These are phyloP conservation scores for Trichoderma orchidacearum DNA, from an alignment of 495 filamentous ascomycete species.

Conservation along the genomic window DNA sequence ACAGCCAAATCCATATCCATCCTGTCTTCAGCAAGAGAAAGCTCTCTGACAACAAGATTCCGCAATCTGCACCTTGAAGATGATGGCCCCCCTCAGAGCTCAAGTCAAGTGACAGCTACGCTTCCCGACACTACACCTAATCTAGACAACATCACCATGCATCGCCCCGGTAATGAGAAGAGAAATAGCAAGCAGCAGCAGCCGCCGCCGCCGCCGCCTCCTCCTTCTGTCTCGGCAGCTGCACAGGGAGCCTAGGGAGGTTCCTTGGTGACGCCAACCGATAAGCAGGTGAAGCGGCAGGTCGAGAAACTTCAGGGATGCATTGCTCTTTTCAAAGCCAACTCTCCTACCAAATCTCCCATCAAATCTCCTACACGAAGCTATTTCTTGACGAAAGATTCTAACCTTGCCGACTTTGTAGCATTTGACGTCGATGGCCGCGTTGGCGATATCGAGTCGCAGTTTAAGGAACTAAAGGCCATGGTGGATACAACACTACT, in stretches of 20 bases:
- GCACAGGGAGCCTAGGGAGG: conserved; percentile 14
- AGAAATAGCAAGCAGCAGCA: neutral
- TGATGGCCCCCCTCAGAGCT: conserved; percentile 2
- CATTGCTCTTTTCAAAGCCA: neutral
- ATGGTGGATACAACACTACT: conserved; percentile 47
- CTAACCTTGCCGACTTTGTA: conserved; percentile 43
- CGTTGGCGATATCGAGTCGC: conserved; percentile 49
- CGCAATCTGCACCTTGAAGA: conserved; percentile 17
- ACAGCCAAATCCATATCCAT: conserved; percentile 1
- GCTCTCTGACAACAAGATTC: conserved; percentile 13
- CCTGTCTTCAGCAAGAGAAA: conserved; percentile 11
- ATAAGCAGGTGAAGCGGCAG: conserved; percentile 4
- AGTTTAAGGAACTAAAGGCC: conserved; percentile 45
- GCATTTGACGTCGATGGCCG: conserved; percentile 60
- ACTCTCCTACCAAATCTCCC: conserved; percentile 24
- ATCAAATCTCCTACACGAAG: neutral
- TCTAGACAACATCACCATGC: neutral
- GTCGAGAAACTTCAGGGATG: conserved; percentile 4
- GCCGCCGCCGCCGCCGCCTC: too few species aligned
- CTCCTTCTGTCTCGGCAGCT: neutral
- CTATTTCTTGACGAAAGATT: conserved; percentile 56
- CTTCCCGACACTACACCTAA: conserved; percentile 4
- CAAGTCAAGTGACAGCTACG: conserved; percentile 23
- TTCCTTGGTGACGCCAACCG: conserved; percentile 13
- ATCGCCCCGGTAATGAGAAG: neutral